Percentiles rank a stretch among this genome's conserved stretches.
Conservation (phyloP, 2,329 filamentous ascomycete genomes). For the Fonsecaea nubica region DNA sequence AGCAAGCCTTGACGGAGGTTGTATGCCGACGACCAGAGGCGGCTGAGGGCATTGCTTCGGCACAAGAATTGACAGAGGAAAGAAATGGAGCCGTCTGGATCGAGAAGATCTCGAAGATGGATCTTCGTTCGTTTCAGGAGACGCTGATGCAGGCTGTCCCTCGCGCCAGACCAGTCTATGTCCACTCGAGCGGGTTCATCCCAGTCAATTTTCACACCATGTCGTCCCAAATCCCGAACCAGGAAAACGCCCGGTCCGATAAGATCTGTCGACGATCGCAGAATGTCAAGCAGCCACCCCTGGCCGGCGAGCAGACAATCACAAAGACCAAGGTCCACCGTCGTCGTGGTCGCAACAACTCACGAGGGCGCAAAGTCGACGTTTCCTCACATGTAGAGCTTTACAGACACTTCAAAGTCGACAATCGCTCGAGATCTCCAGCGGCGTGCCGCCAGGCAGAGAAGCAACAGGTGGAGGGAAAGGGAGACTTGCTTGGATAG, state of each 20-base stretch:
- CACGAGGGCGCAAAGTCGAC: not conserved
- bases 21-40: slow-evolving; percentile 1
- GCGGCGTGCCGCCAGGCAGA: not conserved
- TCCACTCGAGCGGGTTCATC: slow-evolving; percentile 12
- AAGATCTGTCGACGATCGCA: not conserved
- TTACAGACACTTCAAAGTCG: not conserved
- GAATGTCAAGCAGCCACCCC: not conserved
- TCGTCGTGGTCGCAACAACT: not conserved
- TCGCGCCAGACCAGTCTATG: slow-evolving; percentile 4
- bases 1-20: slow-evolving; percentile 19
- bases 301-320: not conserved
- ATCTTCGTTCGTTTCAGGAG: slow-evolving; percentile 4
- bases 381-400: slow-evolving; percentile 4
- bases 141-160: not conserved
- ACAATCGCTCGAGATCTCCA: not conserved
- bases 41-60: not conserved
- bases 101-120: not conserved
- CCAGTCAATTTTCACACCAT: slow-evolving; percentile 8
- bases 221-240: slow-evolving; percentile 5
- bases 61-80: not conserved
- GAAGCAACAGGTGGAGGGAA: not conserved
- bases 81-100: not conserved
- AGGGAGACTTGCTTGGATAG: slow-evolving; percentile 11
- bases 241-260: not conserved
- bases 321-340: too few relatives aligned